phyloP scores from a whole-genome alignment of 2,329 filamentous ascomycete genomes.

The Pyrenophora graminea region DNA sequence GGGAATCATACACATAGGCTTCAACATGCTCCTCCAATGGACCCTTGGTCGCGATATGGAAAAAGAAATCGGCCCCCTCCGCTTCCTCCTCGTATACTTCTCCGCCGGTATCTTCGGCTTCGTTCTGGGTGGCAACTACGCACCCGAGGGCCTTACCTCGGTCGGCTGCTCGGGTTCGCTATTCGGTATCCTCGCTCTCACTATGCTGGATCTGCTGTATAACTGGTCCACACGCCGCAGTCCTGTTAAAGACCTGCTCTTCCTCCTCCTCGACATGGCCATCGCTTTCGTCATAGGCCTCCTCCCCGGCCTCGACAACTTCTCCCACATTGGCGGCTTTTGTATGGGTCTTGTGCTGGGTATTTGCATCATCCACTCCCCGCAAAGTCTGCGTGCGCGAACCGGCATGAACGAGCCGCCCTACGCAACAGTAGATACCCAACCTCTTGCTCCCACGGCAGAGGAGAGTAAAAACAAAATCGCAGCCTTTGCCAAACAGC shows the following conservation, averaged over 20 bases:
- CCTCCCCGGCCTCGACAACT: constrained; percentile 92
- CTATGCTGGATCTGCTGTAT: constrained; percentile 87
- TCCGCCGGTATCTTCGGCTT: constrained; percentile 93
- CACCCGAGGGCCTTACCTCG: constrained; percentile 77
- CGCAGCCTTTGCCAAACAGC: constrained; percentile 53
- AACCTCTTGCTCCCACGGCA: constrained; percentile 21
- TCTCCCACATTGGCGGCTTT: constrained; percentile 95
- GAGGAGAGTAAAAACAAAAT: constrained; percentile 30
- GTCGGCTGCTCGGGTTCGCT: constrained; percentile 85
- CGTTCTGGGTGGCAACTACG: constrained; percentile 92
- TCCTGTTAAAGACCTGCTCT: constrained; percentile 82
- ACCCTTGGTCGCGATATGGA: constrained; percentile 94
- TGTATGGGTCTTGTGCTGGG: constrained; percentile 88
- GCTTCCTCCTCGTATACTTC: constrained; percentile 89
- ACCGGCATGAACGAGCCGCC: constrained; percentile 71
- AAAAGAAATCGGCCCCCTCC: constrained; percentile 80
- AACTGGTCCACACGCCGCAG: constrained; percentile 80
- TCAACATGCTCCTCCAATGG: constrained; percentile 91
- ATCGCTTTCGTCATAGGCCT: constrained; percentile 93
- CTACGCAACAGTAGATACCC: constrained; percentile 66
- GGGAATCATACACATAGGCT: constrained; percentile 90
- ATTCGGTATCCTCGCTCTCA: constrained; percentile 89
- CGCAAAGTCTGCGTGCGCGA: constrained; percentile 74
- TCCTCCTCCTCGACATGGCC: constrained; percentile 80
- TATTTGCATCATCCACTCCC: constrained; percentile 85